A percentile compares a stretch with the other conserved stretches of the same genome.
Conservation (phyloP, 257 asterid genomes). For the Prunella vulgaris region DNA sequence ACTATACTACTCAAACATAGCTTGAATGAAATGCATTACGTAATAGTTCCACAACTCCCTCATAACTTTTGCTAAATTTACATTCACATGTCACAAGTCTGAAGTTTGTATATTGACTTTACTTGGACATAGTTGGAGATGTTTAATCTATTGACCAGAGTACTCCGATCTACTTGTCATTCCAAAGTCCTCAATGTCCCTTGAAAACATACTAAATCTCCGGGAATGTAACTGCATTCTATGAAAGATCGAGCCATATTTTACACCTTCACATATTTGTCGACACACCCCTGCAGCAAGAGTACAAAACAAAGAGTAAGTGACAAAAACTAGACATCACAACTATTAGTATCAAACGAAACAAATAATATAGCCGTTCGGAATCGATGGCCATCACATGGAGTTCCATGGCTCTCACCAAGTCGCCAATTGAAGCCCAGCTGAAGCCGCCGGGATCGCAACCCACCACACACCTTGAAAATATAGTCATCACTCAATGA, state of each 20-base stretch:
- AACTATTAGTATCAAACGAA: not conserved
- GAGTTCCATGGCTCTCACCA: too few species aligned
- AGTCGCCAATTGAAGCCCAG: too few species aligned
- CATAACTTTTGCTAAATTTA: slow-evolving; percentile 21
- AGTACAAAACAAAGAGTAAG: slow-evolving; percentile 13
- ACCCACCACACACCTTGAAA: too few species aligned
- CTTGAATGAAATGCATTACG: slow-evolving; percentile 26
- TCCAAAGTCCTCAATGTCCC: slow-evolving; percentile 13
- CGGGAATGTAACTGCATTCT: slow-evolving; percentile 15
- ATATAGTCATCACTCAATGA: too few species aligned
- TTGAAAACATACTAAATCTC: slow-evolving; percentile 11
- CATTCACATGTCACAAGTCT: slow-evolving; percentile 28
- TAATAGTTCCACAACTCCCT: slow-evolving; percentile 26
- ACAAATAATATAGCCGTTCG: too few species aligned
- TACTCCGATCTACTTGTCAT: not conserved
- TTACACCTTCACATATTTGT: slow-evolving; percentile 76
- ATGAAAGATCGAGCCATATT: slow-evolving; percentile 21
- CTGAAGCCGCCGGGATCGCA: too few species aligned
- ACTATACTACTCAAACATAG: slow-evolving; percentile 10
- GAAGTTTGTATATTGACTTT: slow-evolving; percentile 1
- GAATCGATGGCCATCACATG: too few species aligned
- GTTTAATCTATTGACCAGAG: slow-evolving; percentile 13
- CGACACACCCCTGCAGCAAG: slow-evolving; percentile 85
- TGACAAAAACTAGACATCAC: slow-evolving; percentile 3
- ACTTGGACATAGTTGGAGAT: slow-evolving; percentile 17